Evolutionary conservation across 106 monocot species (phyloP), one percentile per base, ranked within the genome.

Genomic region (Hemerocallis citrina): DNA sequence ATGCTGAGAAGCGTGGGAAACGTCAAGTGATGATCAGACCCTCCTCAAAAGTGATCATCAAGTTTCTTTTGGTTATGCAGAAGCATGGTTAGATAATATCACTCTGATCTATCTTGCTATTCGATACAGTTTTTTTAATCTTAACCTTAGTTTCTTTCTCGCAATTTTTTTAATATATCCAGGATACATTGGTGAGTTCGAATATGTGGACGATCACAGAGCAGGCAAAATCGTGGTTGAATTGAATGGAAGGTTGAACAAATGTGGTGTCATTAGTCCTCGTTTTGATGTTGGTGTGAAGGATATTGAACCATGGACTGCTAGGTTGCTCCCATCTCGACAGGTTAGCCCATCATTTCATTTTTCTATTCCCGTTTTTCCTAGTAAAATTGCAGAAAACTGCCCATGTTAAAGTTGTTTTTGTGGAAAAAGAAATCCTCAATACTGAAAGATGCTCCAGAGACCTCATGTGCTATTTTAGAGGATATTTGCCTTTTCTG

Each of bases 1-100:
- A 85, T 73, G 85, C 85, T 46, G 85, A 85, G 71, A 85, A 85
- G 44, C 77, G 74, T 36, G 85, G 80, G 24, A 80, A 85, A 40
- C 65, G 80, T 4, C 85, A 85, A 34, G 85, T 85, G 16, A 73
- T 68, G 69, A 85, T 85, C 63, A 73, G 85, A 14, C 85, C 85
- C 30, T 85, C 85, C 2, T 85, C 80, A 5, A 85, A 80, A 80
- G 80, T 85, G 21, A 85, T 85, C 43, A 85, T 85, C 59, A 80
- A 85, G 77, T 85, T 85, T 59, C 85, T 85, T 42, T 52, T 85
- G 14, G 85, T 85, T 50, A 85, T 85, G 80, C 80, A 77, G 80
- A 85, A 85, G 75, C 84, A 84, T 55, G 84, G 83, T 84, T 35
- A 22, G 61, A n/a, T 10, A 31, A 44, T 8, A 44, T 14, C 7